These are phyloP conservation scores for Cladorrhinum sp. DNA, from an alignment of 2,329 filamentous ascomycete genomes.

Conservation along the genomic window DNA sequence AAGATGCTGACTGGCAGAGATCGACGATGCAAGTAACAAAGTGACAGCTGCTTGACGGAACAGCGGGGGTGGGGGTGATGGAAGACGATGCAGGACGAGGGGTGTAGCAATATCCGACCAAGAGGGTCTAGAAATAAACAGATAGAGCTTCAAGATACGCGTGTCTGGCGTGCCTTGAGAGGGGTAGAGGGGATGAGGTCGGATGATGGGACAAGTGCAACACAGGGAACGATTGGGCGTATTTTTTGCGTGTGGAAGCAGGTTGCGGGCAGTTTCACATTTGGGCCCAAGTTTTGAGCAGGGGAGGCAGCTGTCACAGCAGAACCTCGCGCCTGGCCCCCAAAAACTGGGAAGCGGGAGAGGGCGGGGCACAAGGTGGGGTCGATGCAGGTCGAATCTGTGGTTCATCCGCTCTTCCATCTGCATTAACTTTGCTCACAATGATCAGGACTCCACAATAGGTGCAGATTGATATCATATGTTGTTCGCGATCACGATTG, in stretches of 20 bases:
- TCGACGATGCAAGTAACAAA: neutral
- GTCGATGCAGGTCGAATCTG: neutral
- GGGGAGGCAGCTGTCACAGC: neutral
- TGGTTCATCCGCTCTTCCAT: neutral
- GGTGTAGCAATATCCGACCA: neutral
- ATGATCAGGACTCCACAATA: neutral
- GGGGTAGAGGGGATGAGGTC: no score
- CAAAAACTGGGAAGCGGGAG: neutral
- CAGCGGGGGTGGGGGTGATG: no score
- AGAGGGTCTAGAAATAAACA: neutral
- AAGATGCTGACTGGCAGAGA: neutral
- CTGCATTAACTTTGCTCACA: neutral
- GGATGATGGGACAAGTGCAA: no score
- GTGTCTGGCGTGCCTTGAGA: neutral
- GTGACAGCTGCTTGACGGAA: neutral
- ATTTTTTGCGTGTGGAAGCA: neutral
- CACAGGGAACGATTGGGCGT: neutral
- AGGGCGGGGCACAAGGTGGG: neutral
- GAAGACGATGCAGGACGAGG: neutral
- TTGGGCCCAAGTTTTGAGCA: neutral
- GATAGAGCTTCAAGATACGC: no score
- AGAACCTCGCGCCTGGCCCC: neutral
- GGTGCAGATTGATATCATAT: neutral
- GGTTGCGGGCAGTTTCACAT: neutral
- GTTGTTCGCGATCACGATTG: neutral